Evolutionary conservation across 495 filamentous ascomycete genomes (phyloP).

Genomic region (Neurospora tetraspora): DNA sequence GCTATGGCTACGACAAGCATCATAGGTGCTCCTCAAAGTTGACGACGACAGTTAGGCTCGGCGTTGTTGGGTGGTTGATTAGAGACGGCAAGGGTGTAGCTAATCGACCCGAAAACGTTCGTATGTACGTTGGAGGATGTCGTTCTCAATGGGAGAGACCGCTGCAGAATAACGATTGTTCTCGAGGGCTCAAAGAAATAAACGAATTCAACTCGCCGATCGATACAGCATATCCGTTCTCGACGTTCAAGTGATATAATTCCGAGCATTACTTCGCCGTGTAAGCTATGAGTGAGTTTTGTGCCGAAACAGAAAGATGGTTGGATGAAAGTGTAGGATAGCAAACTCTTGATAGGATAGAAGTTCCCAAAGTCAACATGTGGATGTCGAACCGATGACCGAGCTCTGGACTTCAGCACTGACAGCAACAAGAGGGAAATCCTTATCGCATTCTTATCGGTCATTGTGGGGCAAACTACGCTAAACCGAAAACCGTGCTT

Average conservation of each 20-base stretch:
- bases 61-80: not conserved
- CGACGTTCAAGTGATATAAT: not conserved
- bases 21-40: not conserved
- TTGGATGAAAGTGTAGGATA: not conserved
- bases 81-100: not conserved
- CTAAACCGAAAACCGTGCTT: slow-evolving; percentile 7
- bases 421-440: not conserved
- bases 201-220: not conserved
- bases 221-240: not conserved
- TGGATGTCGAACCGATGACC: not conserved
- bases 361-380: not conserved
- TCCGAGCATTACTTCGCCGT: not conserved
- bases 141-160: not conserved
- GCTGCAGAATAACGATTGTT: not conserved
- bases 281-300: not conserved
- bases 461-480: slow-evolving; percentile 10
- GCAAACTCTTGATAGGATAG: not conserved
- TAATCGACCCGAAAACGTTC: not conserved
- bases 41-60: not conserved
- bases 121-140: not conserved
- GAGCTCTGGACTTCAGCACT: not conserved
- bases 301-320: not conserved
- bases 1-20: not conserved
- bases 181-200: not conserved
- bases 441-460: slow-evolving; percentile 17